A percentile compares a stretch with the other conserved stretches of the same genome.
Evolutionary conservation across 2,329 filamentous ascomycete species (phyloP).

Genomic region (Helminthosporium solani): DNA sequence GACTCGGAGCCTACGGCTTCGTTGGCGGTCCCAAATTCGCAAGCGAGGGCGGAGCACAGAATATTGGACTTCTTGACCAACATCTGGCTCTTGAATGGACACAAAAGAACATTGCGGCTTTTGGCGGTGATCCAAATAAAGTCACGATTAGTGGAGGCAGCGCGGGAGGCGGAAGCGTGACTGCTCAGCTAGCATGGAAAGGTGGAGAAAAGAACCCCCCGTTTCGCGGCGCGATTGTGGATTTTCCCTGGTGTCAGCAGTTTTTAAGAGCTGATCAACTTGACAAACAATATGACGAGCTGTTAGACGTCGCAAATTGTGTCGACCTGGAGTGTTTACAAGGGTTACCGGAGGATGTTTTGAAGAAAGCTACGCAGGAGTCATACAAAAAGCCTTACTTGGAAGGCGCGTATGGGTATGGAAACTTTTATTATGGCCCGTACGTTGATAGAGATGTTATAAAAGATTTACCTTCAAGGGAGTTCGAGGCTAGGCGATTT

Average conservation of each 20-base stretch:
- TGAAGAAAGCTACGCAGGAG: conserved; percentile 20
- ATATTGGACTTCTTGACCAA: conserved; percentile 63
- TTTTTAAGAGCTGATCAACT: conserved; percentile 30
- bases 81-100: conserved; percentile 60
- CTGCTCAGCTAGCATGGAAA: conserved; percentile 30
- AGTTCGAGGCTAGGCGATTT: conserved; percentile 37
- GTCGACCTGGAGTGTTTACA: conserved; percentile 30
- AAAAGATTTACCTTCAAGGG: conserved; percentile 31
- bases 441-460: conserved; percentile 39
- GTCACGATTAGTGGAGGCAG: conserved; percentile 60
- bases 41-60: conserved; percentile 56
- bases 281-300: conserved; percentile 29
- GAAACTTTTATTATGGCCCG: conserved; percentile 40
- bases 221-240: conserved; percentile 39
- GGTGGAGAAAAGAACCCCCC: conserved; percentile 37
- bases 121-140: conserved; percentile 55
- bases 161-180: conserved; percentile 59
- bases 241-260: conserved; percentile 42
- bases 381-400: conserved; percentile 19
- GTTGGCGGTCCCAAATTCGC: conserved; percentile 57
- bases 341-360: conserved; percentile 6
- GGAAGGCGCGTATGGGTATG: conserved; percentile 28
- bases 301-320: conserved; percentile 29
- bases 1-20: conserved; percentile 62
- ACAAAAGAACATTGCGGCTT: conserved; percentile 52